phyloP scores from a whole-genome alignment of 352 stramenopile species.

The Phytophthora aleatoria region DNA sequence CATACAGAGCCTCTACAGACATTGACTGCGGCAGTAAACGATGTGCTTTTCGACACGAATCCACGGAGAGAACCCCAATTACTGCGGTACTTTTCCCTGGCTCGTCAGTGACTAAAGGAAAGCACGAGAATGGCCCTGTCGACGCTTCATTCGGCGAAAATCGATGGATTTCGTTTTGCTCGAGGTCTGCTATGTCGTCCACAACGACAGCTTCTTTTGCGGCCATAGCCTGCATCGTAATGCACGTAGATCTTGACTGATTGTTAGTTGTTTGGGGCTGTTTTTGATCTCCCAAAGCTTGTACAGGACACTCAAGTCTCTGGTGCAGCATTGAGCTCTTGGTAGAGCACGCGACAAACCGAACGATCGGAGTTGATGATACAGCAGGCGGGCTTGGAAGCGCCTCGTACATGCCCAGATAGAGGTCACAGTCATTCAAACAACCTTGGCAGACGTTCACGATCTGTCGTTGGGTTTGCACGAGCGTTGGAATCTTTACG shows the following conservation, averaged over 20 bases:
- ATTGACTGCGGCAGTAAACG: constrained; percentile 62
- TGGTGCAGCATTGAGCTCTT: constrained; percentile 56
- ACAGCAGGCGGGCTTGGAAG: constrained; percentile 43
- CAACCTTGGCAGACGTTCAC: constrained; percentile 59
- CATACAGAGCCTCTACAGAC: constrained; percentile 46
- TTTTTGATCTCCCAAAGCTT: background rate
- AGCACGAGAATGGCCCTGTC: constrained; percentile 60
- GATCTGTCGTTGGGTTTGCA: constrained; percentile 66
- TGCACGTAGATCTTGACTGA: constrained; percentile 9
- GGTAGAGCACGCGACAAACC: constrained; percentile 53
- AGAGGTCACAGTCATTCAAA: constrained; percentile 73
- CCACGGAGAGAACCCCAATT: constrained; percentile 63
- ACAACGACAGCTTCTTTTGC: constrained; percentile 37
- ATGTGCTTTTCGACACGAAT: constrained; percentile 57
- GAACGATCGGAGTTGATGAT: constrained; percentile 39
- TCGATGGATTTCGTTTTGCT: constrained; percentile 18
- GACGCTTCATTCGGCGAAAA: constrained; percentile 25
- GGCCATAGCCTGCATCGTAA: constrained; percentile 48
- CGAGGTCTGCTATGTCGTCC: constrained; percentile 38
- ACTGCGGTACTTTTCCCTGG: background rate
- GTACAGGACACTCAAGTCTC: constrained; percentile 27
- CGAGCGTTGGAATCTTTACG: constrained; percentile 53
- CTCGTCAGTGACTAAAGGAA: constrained; percentile 40
- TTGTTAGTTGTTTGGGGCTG: constrained; percentile 3
- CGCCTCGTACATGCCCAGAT: constrained; percentile 65